Evolutionary conservation across 2,329 filamentous ascomycete species (phyloP).

Genomic region (Sporothrix curviconia): DNA sequence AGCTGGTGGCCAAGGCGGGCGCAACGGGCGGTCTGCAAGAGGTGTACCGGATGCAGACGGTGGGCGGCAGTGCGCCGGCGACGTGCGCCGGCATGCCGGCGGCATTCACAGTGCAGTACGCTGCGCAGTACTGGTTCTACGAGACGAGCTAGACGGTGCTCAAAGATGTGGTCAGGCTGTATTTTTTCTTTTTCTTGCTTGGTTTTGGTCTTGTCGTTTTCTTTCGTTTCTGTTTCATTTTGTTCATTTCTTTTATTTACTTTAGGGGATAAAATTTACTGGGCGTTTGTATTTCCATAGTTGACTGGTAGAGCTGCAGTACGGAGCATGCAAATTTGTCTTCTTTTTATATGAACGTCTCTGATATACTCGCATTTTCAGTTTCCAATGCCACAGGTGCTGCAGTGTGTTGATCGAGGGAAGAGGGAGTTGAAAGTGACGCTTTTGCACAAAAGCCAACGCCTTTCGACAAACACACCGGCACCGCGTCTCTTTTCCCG

Average conservation of each 20-base stretch:
- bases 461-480: not conserved
- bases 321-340: not conserved
- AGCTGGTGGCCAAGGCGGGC: slow-evolving; percentile 50
- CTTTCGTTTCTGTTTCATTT: not conserved
- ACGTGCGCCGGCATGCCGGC: slow-evolving; percentile 61
- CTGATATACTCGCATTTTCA: not conserved
- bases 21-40: slow-evolving; percentile 61
- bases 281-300: not conserved
- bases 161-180: not conserved
- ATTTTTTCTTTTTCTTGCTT: not conserved
- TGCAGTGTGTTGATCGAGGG: too few species aligned
- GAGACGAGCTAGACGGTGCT: slow-evolving; percentile 16
- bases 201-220: not conserved
- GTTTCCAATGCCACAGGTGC: not conserved
- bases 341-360: not conserved
- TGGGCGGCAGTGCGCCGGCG: slow-evolving; percentile 67
- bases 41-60: slow-evolving; percentile 79
- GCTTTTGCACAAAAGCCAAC: not conserved
- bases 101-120: slow-evolving; percentile 69
- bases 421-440: not conserved
- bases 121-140: slow-evolving; percentile 59
- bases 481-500: not conserved
- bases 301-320: not conserved
- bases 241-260: not conserved
- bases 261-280: not conserved